These are phyloP conservation scores for Rhipidocladum racemiflorum DNA, from an alignment of 176 grass and related monocot species.

Conservation along the genomic window DNA sequence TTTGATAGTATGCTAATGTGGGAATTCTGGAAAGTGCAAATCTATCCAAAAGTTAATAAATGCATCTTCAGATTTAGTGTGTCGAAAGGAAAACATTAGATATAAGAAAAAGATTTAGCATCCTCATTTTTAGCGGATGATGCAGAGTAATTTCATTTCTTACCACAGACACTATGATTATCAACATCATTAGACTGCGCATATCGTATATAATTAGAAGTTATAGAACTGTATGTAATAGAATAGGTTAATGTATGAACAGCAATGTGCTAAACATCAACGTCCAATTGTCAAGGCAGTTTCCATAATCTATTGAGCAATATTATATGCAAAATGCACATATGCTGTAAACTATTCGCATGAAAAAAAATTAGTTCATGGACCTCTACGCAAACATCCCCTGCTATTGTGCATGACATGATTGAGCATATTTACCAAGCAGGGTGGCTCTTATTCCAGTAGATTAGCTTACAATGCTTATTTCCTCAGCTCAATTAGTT, in stretches of 20 bases:
- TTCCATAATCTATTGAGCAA: neutral
- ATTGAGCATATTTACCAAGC: slow-evolving; percentile 13
- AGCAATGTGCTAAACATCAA: neutral
- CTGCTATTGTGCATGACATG: neutral
- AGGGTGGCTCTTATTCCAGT: neutral
- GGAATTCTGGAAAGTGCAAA: neutral
- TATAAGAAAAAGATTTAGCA: neutral
- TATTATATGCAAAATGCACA: neutral
- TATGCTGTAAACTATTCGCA: neutral
- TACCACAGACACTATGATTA: neutral
- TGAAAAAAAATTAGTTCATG: slow-evolving; percentile 1
- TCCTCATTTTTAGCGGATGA: neutral
- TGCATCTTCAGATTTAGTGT: neutral
- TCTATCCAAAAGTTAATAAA: neutral
- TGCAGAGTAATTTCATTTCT: neutral
- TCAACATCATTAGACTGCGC: neutral
- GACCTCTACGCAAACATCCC: neutral
- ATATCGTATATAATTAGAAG: neutral
- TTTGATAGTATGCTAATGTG: neutral
- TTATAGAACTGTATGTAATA: slow-evolving; percentile 2
- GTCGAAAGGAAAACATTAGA: slow-evolving; percentile 10
- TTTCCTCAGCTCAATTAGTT: no score
- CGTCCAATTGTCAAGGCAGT: neutral
- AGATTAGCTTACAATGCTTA: no score
- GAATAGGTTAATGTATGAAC: neutral